These are phyloP conservation scores for Microcyclospora tardicrescens DNA, from an alignment of 2,329 filamentous ascomycete genomes.

Conservation along the genomic window DNA sequence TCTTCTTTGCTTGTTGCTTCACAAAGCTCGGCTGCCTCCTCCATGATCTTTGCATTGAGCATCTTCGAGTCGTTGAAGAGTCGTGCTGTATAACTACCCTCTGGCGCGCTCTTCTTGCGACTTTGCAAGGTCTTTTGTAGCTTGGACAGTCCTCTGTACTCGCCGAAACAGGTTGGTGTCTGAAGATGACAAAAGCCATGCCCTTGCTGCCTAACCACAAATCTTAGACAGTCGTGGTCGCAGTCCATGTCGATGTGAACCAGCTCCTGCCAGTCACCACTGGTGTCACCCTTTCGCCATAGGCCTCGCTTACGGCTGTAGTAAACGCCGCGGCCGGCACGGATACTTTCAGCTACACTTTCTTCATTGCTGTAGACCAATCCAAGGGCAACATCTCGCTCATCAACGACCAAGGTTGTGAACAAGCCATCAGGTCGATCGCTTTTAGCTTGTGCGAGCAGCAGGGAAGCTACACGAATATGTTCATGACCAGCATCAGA, in stretches of 20 bases:
- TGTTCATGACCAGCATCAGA: conserved; percentile 43
- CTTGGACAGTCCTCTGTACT: conserved; percentile 65
- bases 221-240: conserved; percentile 83
- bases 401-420: conserved; percentile 82
- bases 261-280: conserved; percentile 84
- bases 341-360: conserved; percentile 75
- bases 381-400: conserved; percentile 70
- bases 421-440: conserved; percentile 76
- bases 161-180: conserved; percentile 84
- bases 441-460: conserved; percentile 63
- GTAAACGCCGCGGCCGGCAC: conserved; percentile 75
- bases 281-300: conserved; percentile 94
- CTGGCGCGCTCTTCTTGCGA: conserved; percentile 69
- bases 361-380: conserved; percentile 90
- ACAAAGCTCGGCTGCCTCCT: conserved; percentile 91
- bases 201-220: conserved; percentile 80
- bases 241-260: conserved; percentile 78
- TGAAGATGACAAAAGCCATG: conserved; percentile 85
- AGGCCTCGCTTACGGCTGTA: conserved; percentile 90
- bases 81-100: conserved; percentile 84
- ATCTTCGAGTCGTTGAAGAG: conserved; percentile 87
- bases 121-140: conserved; percentile 77
- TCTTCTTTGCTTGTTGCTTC: conserved; percentile 71
- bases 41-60: conserved; percentile 90
- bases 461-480: conserved; percentile 56